Evolutionary conservation across 768 basidiomycete genomes (phyloP).

Genomic region (Tulasnella sp.): DNA sequence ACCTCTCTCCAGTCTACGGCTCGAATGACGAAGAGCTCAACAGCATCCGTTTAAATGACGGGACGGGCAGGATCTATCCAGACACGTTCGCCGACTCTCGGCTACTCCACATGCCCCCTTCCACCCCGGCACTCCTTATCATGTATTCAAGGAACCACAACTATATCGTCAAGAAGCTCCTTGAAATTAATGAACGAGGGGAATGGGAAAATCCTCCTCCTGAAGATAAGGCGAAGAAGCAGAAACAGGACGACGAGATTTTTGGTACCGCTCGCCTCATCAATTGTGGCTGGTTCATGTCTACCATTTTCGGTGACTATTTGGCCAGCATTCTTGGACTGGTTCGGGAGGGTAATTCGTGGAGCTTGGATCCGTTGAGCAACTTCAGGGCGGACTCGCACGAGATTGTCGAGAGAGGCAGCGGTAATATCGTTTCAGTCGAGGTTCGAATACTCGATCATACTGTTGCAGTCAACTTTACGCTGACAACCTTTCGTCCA

Average conservation of each 20-base stretch:
- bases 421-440: slow-evolving; percentile 32
- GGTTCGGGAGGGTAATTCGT: slow-evolving; percentile 30
- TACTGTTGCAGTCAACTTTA: background rate
- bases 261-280: slow-evolving; percentile 77
- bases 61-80: slow-evolving; percentile 61
- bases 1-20: slow-evolving; percentile 41
- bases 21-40: slow-evolving; percentile 44
- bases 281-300: slow-evolving; percentile 51
- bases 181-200: slow-evolving; percentile 77
- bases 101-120: slow-evolving; percentile 73
- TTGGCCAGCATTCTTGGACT: slow-evolving; percentile 28
- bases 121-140: slow-evolving; percentile 68
- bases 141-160: slow-evolving; percentile 77
- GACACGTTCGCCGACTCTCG: slow-evolving; percentile 79
- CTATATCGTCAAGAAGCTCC: slow-evolving; percentile 70
- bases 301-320: slow-evolving; percentile 33
- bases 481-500: background rate
- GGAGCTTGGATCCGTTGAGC: slow-evolving; percentile 47
- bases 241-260: slow-evolving; percentile 54
- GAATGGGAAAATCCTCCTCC: slow-evolving; percentile 53
- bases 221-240: slow-evolving; percentile 34
- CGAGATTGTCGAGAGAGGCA: slow-evolving; percentile 54
- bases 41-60: slow-evolving; percentile 37
- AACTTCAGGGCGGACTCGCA: slow-evolving; percentile 55
- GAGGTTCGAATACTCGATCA: slow-evolving; percentile 38